Base-by-base conservation (phyloP, 768 basidiomycete genomes). In the Termitomyces sp. region DNA sequence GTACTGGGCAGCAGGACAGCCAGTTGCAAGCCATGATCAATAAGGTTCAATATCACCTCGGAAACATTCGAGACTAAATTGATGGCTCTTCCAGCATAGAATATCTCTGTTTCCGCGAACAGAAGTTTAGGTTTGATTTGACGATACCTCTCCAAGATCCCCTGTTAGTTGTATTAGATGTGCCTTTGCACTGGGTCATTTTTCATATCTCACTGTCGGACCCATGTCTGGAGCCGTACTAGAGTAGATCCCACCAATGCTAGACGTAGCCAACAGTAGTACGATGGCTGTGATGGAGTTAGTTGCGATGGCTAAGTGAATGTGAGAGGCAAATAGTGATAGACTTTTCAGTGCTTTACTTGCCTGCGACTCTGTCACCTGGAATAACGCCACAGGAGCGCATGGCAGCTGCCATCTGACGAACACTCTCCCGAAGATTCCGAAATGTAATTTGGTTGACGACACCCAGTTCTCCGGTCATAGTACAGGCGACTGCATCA, bases 181-280 rank as follows among this genome's bases (percentile, higher is more conserved):
- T 16, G 18, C 35, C 15, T 43, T 16, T 27, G 9, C 16, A 32
- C 35, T 2, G n/a, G 16, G 10, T 25, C 27, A 11, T 15, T 31
- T 7, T 22, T 5, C 16, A 49, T 16, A 41, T 29, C 60, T 53
- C 56, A 80, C 83, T 68, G 77, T 76, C 5, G 75, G 71, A 27
- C 87, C 87, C 84, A 89, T 87, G 58, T 89, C 88, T 5, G 84
- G 83, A 27, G 86, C 83, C 0, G 85, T 86, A 56, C 80, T 82
- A 0, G 85, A 83, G 63, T 81, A 88, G 44, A 88, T 77, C 5
- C 77, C 87, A 11, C 88, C 88, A 22, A 85, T 69, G 56, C 83
- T 85, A 10, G 84, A 75, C 0, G 81, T 70, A 0, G 87, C 86
- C n/a, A 89, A 73, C 23, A 82, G 81, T 55, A 87, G 73, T 7